These are phyloP conservation scores for Dorcoceras hygrometricum DNA, from an alignment of 257 asterid genomes.

Conservation along the genomic window DNA sequence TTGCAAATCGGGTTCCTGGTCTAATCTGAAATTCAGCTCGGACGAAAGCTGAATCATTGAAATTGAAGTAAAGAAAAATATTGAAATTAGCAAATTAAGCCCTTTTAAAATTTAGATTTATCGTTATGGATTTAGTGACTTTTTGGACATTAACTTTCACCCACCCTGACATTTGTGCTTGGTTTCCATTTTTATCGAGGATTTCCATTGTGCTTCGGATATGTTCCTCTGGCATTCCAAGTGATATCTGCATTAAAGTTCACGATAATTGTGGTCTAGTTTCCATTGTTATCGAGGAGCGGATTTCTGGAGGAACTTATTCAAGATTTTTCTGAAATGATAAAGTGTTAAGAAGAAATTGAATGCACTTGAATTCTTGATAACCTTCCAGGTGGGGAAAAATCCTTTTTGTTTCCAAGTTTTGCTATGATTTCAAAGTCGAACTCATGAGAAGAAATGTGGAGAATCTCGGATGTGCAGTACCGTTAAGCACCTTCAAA, in stretches of 20 bases:
- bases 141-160: too few species aligned
- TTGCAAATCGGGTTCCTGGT: too few species aligned
- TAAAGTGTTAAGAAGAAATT: constrained; percentile 16
- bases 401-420: constrained; percentile 43
- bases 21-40: too few species aligned
- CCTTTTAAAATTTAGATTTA: too few species aligned
- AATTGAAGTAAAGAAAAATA: too few species aligned
- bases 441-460: constrained; percentile 41
- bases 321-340: constrained; percentile 20
- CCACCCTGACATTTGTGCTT: too few species aligned
- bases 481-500: constrained; percentile 51
- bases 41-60: too few species aligned
- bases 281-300: constrained; percentile 51
- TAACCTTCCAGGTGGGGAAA: constrained; percentile 48
- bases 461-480: constrained; percentile 45
- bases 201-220: too few species aligned
- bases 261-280: constrained; percentile 26
- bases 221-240: constrained; percentile 49
- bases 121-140: too few species aligned
- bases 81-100: too few species aligned
- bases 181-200: too few species aligned
- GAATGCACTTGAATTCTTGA: constrained; percentile 30
- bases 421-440: constrained; percentile 43
- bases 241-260: constrained; percentile 47
- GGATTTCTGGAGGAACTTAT: constrained; percentile 33